A percentile compares a stretch with the other conserved stretches of the same genome.
phyloP scores from a whole-genome alignment of 2,329 filamentous ascomycete genomes.

The Fusarium concolor region DNA sequence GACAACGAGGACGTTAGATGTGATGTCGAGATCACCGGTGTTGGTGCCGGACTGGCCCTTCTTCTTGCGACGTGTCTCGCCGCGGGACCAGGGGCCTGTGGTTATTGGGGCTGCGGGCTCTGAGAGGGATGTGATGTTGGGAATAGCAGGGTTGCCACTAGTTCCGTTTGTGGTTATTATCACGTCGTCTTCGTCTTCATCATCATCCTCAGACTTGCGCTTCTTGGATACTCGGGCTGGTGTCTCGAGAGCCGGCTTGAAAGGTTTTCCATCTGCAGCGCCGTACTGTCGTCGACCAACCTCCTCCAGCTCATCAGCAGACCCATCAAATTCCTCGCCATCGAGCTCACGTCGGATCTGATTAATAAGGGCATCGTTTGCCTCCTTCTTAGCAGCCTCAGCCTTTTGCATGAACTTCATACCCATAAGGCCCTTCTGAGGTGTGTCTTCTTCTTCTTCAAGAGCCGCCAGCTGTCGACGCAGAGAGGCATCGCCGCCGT shows the following conservation, averaged over 20 bases:
- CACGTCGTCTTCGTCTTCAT: constrained; percentile 45
- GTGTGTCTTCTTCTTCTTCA: constrained; percentile 61
- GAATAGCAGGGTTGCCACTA: constrained; percentile 29
- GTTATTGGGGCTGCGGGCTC: constrained; percentile 43
- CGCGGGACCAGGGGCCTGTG: constrained; percentile 57
- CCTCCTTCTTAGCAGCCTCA: constrained; percentile 79
- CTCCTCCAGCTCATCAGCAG: constrained; percentile 64
- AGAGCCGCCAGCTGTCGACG: constrained; percentile 59
- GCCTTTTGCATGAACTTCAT: constrained; percentile 97
- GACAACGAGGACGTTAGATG: constrained; percentile 50
- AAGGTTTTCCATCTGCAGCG: constrained; percentile 53
- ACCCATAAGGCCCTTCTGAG: constrained; percentile 75
- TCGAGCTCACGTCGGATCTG: constrained; percentile 79
- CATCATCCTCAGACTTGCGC: constrained; percentile 38
- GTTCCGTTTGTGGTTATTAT: constrained; percentile 43
- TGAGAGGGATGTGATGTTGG: constrained; percentile 37
- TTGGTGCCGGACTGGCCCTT: constrained; percentile 50
- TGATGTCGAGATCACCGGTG: constrained; percentile 56
- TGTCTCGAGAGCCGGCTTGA: constrained; percentile 48
- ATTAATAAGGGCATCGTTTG: constrained; percentile 81
- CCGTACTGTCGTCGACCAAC: constrained; percentile 80
- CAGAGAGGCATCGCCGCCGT: constrained; percentile 66
- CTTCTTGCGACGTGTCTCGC: constrained; percentile 54
- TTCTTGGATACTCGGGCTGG: constrained; percentile 48
- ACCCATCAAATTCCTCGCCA: constrained; percentile 64